Evolutionary conservation across 1,284 basidiomycete genomes (phyloP).

Genomic region (Waitea zeae): DNA sequence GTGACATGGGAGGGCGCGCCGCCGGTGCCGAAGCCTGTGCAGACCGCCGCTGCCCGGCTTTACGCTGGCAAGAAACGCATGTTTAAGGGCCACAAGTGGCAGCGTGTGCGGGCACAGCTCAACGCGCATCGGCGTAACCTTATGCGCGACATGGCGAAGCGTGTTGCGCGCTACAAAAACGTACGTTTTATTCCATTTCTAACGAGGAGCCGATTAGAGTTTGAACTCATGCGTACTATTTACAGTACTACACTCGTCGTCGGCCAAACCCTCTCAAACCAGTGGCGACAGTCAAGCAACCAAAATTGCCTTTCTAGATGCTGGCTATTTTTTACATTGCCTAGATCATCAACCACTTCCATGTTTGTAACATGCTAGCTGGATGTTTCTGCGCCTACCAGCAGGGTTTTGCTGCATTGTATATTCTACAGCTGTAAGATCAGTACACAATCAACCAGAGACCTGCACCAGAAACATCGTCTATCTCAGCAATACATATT

Average conservation of each 20-base stretch:
- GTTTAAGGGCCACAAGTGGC: constrained; percentile 81
- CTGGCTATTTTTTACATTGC: no score
- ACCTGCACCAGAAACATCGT: no score
- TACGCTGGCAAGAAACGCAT: constrained; percentile 60
- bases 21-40: constrained; percentile 25
- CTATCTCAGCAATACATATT: no score
- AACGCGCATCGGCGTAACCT: constrained; percentile 29
- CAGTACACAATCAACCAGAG: no score
- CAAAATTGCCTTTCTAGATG: no score
- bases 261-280: constrained; percentile 37
- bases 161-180: constrained; percentile 43
- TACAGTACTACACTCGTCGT: constrained; percentile 6
- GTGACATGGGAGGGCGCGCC: constrained; percentile 43
- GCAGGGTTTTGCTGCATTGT: no score
- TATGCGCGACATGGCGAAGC: constrained; percentile 47
- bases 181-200: constrained; percentile 21
- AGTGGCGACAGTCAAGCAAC: no score
- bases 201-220: constrained; percentile 6
- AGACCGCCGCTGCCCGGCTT: constrained; percentile 35
- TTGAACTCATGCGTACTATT: constrained; percentile 24
- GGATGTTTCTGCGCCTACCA: no score
- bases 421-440: no score
- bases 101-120: constrained; percentile 31
- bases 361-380: no score
- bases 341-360: no score